Evolutionary conservation across 2,329 filamentous ascomycete species (phyloP).

Genomic region (Huntiella savannae): DNA sequence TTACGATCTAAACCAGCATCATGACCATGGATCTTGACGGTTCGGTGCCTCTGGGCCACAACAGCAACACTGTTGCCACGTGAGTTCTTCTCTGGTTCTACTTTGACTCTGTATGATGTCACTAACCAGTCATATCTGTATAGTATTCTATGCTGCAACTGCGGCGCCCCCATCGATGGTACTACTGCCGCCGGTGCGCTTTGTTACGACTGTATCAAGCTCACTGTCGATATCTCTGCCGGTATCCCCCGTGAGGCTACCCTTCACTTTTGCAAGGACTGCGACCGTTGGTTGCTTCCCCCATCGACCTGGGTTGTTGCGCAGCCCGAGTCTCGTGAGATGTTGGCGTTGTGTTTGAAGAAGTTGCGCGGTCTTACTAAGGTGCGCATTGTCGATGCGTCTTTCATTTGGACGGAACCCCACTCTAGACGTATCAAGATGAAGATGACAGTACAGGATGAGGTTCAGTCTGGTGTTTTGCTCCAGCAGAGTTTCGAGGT

Average conservation of each 20-base stretch:
- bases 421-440: constrained; percentile 84
- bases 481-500: constrained; percentile 94
- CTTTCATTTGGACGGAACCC: constrained; percentile 95
- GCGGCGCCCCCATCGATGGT: constrained; percentile 86
- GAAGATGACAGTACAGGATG: constrained; percentile 79
- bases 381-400: constrained; percentile 85
- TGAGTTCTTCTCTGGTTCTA: constrained; percentile 16
- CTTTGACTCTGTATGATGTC: background rate
- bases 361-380: constrained; percentile 74
- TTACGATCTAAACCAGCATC: background rate
- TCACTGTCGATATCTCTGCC: constrained; percentile 80
- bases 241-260: constrained; percentile 82
- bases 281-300: constrained; percentile 81
- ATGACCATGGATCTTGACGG: constrained; percentile 28
- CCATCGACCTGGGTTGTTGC: constrained; percentile 76
- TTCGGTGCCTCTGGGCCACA: constrained; percentile 21
- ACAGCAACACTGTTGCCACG: constrained; percentile 20
- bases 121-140: background rate
- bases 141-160: constrained; percentile 95
- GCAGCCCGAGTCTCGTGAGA: constrained; percentile 69
- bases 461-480: constrained; percentile 41
- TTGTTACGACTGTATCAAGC: constrained; percentile 89
- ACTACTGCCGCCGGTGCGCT: constrained; percentile 70
- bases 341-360: constrained; percentile 77
- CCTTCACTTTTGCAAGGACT: constrained; percentile 82